Evolutionary conservation across 202 grass and related monocot species (phyloP), one percentile per base, ranked within the genome.

Genomic region (Hordeum pubiflorum): DNA sequence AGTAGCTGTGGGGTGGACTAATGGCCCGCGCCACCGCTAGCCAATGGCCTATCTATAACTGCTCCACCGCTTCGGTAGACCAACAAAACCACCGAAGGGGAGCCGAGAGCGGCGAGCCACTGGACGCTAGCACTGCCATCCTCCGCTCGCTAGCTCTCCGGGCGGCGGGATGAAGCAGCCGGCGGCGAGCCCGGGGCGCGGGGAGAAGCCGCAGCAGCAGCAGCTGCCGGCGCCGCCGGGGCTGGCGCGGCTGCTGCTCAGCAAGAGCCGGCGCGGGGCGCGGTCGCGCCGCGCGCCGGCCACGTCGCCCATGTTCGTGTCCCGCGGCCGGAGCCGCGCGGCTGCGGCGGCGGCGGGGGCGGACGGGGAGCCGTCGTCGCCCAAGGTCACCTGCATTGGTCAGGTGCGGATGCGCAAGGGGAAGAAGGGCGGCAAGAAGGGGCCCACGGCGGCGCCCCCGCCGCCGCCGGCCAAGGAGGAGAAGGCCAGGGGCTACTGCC

Each of bases 381-480:
- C 96, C 43, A 98, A 98, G 78, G 96, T 98, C n/a, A 98, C 96
- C 37, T 98, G 96, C 80, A 98, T 98, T 85, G 96, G 96, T 2
- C 92, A 98, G 80, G 96, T 98, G 43, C 86, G 96, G 61, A 98
- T 98, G 76, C 87, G 87, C 74, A 94, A 89, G 81, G 70, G 85
- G 77, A 94, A 87, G 82, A 66, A 75, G 22, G 77, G 76, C 50
- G 74, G 63, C 58, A 79, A 80, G 24, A 72, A 72, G 82, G 75
- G 3, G 77, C 39, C 50, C 72, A 13, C 27, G 13, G 11, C 8
- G 10, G 11, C 13, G 6, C 0, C 18, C 33, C 17, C 8, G 10
- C 17, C 13, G 6, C 0, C 18, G 41, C 52, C 40, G 7, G 13
- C 29, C n/a, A 38, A 40, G 77, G 26, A 32, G n/a, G 82, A 74